Evolutionary conservation across 2,329 filamentous ascomycete genomes (phyloP).

Genomic region (Alternaria viburni): DNA sequence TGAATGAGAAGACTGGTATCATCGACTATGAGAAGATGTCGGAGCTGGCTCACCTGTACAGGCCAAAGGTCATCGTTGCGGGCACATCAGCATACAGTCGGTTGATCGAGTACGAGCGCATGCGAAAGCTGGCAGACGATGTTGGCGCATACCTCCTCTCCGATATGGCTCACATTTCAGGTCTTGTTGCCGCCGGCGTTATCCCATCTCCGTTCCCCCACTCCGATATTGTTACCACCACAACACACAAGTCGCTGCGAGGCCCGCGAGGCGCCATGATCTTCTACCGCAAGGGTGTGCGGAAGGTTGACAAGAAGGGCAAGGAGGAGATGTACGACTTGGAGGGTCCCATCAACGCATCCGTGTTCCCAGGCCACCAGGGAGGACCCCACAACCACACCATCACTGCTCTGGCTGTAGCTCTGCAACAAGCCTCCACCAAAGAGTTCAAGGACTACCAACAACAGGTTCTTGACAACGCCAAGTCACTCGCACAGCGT

Average conservation of each 20-base stretch:
- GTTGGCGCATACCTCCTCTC: constrained; percentile 94
- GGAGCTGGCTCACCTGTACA: constrained; percentile 88
- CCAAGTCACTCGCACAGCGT: constrained; percentile 81
- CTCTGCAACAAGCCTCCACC: constrained; percentile 88
- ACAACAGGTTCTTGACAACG: constrained; percentile 88
- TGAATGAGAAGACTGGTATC: constrained; percentile 86
- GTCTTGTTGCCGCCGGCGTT: constrained; percentile 89
- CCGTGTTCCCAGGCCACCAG: constrained; percentile 98
- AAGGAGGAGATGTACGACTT: constrained; percentile 94
- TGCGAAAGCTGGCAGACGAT: constrained; percentile 93
- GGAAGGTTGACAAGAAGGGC: constrained; percentile 86
- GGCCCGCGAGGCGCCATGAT: constrained; percentile 99
- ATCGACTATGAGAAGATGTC: constrained; percentile 96
- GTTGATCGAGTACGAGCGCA: constrained; percentile 93
- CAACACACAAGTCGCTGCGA: constrained; percentile 98
- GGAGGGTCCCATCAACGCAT: constrained; percentile 96
- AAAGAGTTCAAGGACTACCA: constrained; percentile 95
- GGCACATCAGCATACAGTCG: constrained; percentile 98
- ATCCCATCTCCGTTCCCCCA: constrained; percentile 91
- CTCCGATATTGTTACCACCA: constrained; percentile 97
- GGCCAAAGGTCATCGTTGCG: constrained; percentile 94
- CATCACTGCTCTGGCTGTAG: constrained; percentile 94
- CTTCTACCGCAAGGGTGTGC: constrained; percentile 98
- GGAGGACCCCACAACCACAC: constrained; percentile 99
- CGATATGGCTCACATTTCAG: constrained; percentile 99